Evolutionary conservation across 1,284 basidiomycete species (phyloP).

Genomic region (Irpex sp.): DNA sequence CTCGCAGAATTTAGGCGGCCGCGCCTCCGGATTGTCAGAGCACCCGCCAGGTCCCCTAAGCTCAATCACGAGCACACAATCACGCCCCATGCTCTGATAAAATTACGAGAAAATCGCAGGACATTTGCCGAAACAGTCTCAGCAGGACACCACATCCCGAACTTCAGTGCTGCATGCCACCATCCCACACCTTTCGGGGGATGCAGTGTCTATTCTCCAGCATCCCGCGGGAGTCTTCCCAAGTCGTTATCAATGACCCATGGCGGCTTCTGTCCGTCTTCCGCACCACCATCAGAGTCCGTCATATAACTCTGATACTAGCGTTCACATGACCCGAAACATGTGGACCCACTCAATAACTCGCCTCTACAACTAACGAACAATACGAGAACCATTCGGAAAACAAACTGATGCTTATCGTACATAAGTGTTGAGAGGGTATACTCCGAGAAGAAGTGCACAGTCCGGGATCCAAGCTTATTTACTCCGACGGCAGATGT

Average conservation of each 20-base stretch:
- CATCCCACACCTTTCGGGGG: too few species aligned
- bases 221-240: too few species aligned
- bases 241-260: too few species aligned
- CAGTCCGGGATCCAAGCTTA: neutral
- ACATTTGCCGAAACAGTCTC: neutral
- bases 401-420: neutral
- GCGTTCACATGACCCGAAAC: too few species aligned
- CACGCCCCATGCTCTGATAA: neutral
- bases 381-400: neutral
- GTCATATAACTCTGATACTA: too few species aligned
- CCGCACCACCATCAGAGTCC: too few species aligned
- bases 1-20: too few species aligned
- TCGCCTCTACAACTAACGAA: neutral
- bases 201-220: too few species aligned
- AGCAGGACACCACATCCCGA: neutral
- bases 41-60: constrained; percentile 15
- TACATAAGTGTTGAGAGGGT: neutral
- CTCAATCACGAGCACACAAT: constrained; percentile 17
- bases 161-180: too few species aligned
- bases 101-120: neutral
- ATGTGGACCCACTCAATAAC: neutral
- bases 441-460: neutral
- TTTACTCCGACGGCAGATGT: neutral
- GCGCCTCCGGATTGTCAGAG: neutral
- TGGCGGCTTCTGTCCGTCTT: too few species aligned